A percentile compares a stretch with the other conserved stretches of the same genome.
These are phyloP conservation scores for Raffaelea deltoideospora DNA, from an alignment of 2,329 filamentous ascomycete genomes.

Conservation along the genomic window DNA sequence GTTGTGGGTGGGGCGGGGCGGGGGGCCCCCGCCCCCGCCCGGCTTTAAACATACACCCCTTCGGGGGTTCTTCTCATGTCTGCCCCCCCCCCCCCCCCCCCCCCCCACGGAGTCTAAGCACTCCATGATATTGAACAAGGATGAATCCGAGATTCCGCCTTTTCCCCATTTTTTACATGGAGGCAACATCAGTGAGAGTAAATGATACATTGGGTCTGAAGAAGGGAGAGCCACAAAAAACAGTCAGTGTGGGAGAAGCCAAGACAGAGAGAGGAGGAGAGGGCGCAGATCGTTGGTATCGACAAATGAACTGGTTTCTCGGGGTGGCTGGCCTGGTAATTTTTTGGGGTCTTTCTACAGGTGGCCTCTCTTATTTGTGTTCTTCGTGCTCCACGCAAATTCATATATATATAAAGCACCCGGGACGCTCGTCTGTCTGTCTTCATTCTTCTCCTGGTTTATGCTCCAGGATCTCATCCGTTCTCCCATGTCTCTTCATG, in stretches of 20 bases:
- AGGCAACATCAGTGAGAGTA: too few relatives aligned
- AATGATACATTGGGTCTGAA: neutral
- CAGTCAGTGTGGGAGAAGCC: neutral
- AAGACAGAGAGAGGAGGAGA: neutral
- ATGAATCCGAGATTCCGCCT: too few relatives aligned
- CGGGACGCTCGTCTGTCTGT: neutral
- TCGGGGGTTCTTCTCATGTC: too few relatives aligned
- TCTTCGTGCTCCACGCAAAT: too few relatives aligned
- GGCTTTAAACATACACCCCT: neutral
- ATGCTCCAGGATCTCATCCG: neutral
- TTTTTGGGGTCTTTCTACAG: constrained; percentile 1
- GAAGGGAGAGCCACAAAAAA: neutral
- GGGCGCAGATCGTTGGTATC: neutral
- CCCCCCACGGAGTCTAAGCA: too few relatives aligned
- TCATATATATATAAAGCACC: neutral
- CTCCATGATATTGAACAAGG: too few relatives aligned
- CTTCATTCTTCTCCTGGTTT: neutral
- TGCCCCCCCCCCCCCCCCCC: too few relatives aligned
- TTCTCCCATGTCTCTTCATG: neutral
- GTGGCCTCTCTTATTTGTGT: neutral
- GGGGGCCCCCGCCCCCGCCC: too few relatives aligned
- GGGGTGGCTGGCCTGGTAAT: constrained; percentile 12
- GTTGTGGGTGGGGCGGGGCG: too few relatives aligned
- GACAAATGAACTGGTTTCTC: neutral
- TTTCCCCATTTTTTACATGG: too few relatives aligned